Evolutionary conservation across 2,329 filamentous ascomycete genomes (phyloP), one percentile per base, ranked within the genome.

Genomic region (Neurospora sp.): DNA sequence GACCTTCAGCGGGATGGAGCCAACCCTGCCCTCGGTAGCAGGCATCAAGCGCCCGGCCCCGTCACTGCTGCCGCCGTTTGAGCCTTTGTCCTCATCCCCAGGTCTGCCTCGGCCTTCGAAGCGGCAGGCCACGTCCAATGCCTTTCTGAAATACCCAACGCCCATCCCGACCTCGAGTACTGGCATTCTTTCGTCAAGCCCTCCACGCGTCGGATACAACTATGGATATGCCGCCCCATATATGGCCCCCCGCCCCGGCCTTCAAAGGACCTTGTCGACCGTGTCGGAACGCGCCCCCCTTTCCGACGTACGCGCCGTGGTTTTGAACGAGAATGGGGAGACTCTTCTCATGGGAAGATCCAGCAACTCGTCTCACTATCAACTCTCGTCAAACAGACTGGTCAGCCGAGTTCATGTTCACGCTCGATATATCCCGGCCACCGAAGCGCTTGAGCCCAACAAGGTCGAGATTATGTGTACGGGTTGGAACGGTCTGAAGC

Each of bases 391-490:
- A 75, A 97, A 97, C 81, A 92, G 93, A 66, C 88, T 96, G 71
- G 93, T 99, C 73, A 98, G 96, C 77, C 91, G 96, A 77, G 89
- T 98, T 33, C 96, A 99, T 79, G 91, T 97, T 80, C 91, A 93
- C 81, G 94, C 93, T 73, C 88, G 90, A 68, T 99, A 94, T 79
- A 87, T 95, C 73, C 86, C 91, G 28, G 88, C 92, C 13, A 82
- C 85, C 23, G 85, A 87, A 69, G 86, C 87, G 5, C 86, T 92
- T 76, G 89, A 92, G 75, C 85, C 89, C 72, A 92, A 91, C 79
- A 90, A 89, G 79, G 88, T 99, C 66, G 92, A 97, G 80, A 91
- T 99, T 76, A 86, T 93, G 76, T 99, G 96, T 84, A 88, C 91
- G 77, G 96, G 96, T 28, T 98, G 95, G 95, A 99, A 99, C 79